Evolutionary conservation across 306 rosid genomes (phyloP).

Genomic region (Cicer cuneatum): DNA sequence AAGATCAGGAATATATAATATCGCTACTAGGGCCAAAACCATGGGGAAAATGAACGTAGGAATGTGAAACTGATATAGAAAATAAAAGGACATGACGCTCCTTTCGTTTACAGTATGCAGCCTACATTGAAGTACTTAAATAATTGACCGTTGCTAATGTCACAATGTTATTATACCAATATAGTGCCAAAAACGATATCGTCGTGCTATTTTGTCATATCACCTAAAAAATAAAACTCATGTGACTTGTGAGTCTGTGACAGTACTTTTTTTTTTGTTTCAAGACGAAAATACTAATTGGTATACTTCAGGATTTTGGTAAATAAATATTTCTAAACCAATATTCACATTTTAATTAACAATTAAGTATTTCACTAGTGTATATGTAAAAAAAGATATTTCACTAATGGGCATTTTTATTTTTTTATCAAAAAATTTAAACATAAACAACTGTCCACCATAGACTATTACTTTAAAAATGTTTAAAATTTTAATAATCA

Average conservation of each 20-base stretch:
- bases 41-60: constrained; percentile 36
- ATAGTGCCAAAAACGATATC: constrained; percentile 10
- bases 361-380: background rate
- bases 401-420: no score
- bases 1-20: no score
- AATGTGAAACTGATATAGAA: background rate
- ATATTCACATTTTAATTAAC: background rate
- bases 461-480: no score
- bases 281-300: background rate
- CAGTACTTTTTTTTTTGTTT: background rate
- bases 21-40: constrained; percentile 25
- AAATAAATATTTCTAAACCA: background rate
- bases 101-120: background rate
- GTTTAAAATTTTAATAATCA: no score
- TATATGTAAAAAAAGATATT: no score
- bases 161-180: background rate
- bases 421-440: no score
- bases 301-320: background rate
- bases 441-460: no score
- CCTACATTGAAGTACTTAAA: background rate
- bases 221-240: constrained; percentile 3
- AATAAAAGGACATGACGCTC: background rate
- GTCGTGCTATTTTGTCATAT: constrained; percentile 18
- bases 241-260: background rate
- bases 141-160: constrained; percentile 28